phyloP scores from a whole-genome alignment of 2,329 filamentous ascomycete species.

The Gliomastix tumulicola region DNA sequence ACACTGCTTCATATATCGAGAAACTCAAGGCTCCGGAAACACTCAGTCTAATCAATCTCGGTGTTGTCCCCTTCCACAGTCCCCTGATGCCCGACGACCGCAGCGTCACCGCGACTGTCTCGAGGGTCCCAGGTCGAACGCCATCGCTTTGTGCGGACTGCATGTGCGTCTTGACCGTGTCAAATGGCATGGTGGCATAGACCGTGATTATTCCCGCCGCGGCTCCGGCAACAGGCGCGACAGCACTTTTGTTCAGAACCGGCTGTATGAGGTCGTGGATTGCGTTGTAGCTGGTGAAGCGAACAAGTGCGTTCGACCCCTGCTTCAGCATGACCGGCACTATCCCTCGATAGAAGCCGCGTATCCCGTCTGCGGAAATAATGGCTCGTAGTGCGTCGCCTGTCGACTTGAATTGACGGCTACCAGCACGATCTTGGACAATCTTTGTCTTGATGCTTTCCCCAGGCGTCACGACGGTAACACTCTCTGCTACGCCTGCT shows the following conservation, averaged over 20 bases:
- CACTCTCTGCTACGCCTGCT: slow-evolving; percentile 12
- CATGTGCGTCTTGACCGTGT: background rate
- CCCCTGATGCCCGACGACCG: background rate
- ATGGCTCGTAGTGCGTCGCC: background rate
- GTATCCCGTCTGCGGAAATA: background rate
- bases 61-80: background rate
- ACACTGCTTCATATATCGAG: background rate
- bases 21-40: background rate
- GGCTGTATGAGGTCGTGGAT: background rate
- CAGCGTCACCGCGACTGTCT: background rate
- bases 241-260: background rate
- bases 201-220: background rate
- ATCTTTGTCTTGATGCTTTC: slow-evolving; percentile 17
- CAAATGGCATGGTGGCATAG: background rate
- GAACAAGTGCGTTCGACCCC: background rate
- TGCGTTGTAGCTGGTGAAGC: background rate
- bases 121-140: background rate
- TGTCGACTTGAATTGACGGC: slow-evolving; percentile 4
- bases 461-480: slow-evolving; percentile 16
- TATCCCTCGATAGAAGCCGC: background rate
- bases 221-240: background rate
- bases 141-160: background rate
- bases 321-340: background rate
- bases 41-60: background rate
- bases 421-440: slow-evolving; percentile 12